Base-by-base conservation (phyloP, 768 basidiomycete species). In the Leccinum boreale region DNA sequence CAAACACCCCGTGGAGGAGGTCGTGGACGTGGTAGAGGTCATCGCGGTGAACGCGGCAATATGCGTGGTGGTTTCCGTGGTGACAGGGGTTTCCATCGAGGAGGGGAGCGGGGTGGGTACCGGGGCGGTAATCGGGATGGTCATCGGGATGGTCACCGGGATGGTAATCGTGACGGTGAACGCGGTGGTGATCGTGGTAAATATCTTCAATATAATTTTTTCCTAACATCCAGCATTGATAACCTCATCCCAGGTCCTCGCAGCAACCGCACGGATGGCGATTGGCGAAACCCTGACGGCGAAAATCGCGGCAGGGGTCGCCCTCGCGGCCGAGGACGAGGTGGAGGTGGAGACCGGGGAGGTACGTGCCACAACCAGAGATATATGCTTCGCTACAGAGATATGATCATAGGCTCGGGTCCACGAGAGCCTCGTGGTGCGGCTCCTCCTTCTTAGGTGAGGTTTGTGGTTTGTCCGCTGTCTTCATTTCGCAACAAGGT, bases 271-370 rank as follows among this genome's bases (percentile, higher is more conserved):
- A 46, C 58, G 7, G 70, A 72, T 55, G 78, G 81, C 28, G 83
- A 81, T 49, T 81, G 79, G 76, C 77, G 82, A 55, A 78, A 77
- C 45, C 76, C 74, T 10, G 79, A 79, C 23, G 61, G 67, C 21
- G 73, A 77, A 58, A 72, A 69, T 60, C 78, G 76, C 0, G 67
- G 77, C 26, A 75, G 77, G 46, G 72, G 77, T 24, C 67, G 79
- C 52, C 76, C 75, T 8, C 73, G 81, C 47, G 79, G 81, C 12
- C 77, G 81, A 29, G 78, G 78, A 21, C 73, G 78, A 47, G 63
- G 65, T 1, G 65, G 77, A 42, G 73, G 76, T 26, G 72, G 78
- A 35, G 77, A 79, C 23, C 70, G 77, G 23, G 72, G 73, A 67
- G 78, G 77, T 70, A 63, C 54, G 74, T 73, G 51, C 63, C 14